Base-by-base conservation (phyloP, 208 protist genomes). In the Blechomonas ayalai region DNA sequence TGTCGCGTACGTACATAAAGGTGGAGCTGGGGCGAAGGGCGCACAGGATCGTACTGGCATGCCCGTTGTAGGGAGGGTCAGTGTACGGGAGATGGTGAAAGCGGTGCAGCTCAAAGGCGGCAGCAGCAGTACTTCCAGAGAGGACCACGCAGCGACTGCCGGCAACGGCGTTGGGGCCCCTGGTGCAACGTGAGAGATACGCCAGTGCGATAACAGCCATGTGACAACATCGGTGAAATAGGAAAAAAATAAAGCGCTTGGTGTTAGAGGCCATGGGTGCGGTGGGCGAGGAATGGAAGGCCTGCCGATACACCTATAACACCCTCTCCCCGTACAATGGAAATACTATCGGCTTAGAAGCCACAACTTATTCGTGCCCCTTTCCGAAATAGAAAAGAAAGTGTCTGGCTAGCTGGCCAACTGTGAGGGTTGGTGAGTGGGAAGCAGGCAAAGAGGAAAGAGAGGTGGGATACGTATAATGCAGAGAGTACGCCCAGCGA, bases 11-110 rank as follows among this genome's bases (percentile, higher is more conserved):
- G 60, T 84, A 89, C 7, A 46, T 35, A 13, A 80, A 52, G 7
- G 56, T 53, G 16, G 40, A 53, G 7, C 46, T 40, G 0, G 75
- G 75, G 5, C 75, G 67, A 26, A 84, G 67, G 35, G 64, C 62
- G 42, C 80, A 79, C 10, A 89, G 50, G n/a, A 84, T 64, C 12
- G 80, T 89, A 27, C 54, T 53, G 4, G 72, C 49, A 39, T 84
- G 74, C 5, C 80, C 80, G 46, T 59, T 75, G 53, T 77, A 82
- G 13, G 42, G 44, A 5, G 72, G 80, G 31, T 71, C 59, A 3
- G 41, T 28, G 59, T 84, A 89, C 3, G 29, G 43, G 13, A 62
- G 2, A 29, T 23, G 25, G 12, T 62, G 25, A 12, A 63, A 9
- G 7, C 12, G 29, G 38, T 69, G 53, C 32, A 86, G 63, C n/a